Conservation (phyloP, 169 alveolate species). For the Amoebophrya sp. region DNA sequence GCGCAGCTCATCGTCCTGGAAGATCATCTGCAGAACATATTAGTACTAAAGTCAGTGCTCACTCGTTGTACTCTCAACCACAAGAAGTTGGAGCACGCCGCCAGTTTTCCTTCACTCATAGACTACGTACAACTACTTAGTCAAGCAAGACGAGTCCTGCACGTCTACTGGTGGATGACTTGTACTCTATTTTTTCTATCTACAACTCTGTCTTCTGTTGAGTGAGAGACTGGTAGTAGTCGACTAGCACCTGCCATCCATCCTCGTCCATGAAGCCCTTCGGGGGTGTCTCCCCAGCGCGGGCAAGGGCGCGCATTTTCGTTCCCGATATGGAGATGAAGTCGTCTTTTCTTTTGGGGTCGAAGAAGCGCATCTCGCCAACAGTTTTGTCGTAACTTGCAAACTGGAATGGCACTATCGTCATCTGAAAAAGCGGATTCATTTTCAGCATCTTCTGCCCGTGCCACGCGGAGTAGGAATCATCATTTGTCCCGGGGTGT, state of each 20-base stretch:
- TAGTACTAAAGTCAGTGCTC: too few relatives aligned
- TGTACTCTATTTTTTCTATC: too few relatives aligned
- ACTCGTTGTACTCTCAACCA: too few relatives aligned
- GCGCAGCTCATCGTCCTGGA: too few relatives aligned
- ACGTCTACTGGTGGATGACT: too few relatives aligned
- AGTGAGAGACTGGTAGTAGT: neutral
- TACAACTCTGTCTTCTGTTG: neutral
- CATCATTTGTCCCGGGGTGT: neutral
- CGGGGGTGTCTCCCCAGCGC: neutral
- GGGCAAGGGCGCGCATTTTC: neutral
- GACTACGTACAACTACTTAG: too few relatives aligned
- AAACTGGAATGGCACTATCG: conserved; percentile 1
- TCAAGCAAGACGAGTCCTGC: too few relatives aligned
- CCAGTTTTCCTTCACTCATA: too few relatives aligned
- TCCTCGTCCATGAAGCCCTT: neutral
- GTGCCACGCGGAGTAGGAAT: neutral
- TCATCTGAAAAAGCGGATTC: neutral
- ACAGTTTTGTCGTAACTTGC: neutral
- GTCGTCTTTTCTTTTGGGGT: neutral
- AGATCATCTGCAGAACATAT: too few relatives aligned
- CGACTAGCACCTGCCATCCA: neutral
- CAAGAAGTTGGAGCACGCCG: too few relatives aligned
- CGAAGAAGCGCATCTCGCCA: conserved; percentile 17
- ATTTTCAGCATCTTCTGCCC: neutral
- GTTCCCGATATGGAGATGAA: neutral